Evolutionary conservation across 1,284 basidiomycete genomes (phyloP).

Genomic region (Vanrija sp.): DNA sequence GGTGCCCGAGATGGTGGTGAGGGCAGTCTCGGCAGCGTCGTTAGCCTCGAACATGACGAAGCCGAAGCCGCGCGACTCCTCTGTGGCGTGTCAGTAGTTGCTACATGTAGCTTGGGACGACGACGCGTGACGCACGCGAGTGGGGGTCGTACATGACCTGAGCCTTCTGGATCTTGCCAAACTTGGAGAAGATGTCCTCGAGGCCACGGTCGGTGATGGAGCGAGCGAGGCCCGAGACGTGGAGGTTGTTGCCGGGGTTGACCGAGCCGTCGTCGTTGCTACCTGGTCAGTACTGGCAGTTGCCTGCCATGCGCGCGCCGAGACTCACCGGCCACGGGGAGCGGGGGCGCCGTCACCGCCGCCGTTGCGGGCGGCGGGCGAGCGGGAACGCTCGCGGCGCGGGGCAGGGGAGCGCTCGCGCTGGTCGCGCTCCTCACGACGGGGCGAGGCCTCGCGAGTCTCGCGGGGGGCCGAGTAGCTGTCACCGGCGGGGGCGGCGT

Average conservation of each 20-base stretch:
- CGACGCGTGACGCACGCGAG: slow-evolving; percentile 55
- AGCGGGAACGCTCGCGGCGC: slow-evolving; percentile 28
- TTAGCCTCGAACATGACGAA: slow-evolving; percentile 90
- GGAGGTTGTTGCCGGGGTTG: slow-evolving; percentile 95
- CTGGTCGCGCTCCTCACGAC: slow-evolving; percentile 18
- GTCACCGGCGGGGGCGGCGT: slow-evolving; percentile 23
- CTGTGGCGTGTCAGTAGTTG: slow-evolving; percentile 10
- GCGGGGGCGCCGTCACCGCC: slow-evolving; percentile 9
- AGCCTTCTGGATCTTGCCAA: slow-evolving; percentile 77
- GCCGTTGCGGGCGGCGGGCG: slow-evolving; percentile 31
- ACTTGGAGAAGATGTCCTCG: slow-evolving; percentile 80
- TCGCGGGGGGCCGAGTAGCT: slow-evolving; percentile 16
- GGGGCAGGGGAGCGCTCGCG: slow-evolving; percentile 16
- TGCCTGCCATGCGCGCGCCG: background rate
- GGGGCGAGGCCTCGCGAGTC: slow-evolving; percentile 20
- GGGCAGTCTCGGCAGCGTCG: slow-evolving; percentile 85
- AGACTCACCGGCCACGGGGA: slow-evolving; percentile 20
- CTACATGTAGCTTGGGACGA: background rate
- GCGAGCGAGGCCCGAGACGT: slow-evolving; percentile 81
- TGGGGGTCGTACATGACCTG: slow-evolving; percentile 98
- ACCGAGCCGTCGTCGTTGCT: slow-evolving; percentile 50
- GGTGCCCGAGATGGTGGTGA: slow-evolving; percentile 74
- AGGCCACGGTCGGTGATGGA: slow-evolving; percentile 79
- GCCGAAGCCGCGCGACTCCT: slow-evolving; percentile 91
- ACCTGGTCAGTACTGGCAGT: slow-evolving; percentile 2